Conservation (phyloP, 768 basidiomycete species). For the Amanita inopinata region DNA sequence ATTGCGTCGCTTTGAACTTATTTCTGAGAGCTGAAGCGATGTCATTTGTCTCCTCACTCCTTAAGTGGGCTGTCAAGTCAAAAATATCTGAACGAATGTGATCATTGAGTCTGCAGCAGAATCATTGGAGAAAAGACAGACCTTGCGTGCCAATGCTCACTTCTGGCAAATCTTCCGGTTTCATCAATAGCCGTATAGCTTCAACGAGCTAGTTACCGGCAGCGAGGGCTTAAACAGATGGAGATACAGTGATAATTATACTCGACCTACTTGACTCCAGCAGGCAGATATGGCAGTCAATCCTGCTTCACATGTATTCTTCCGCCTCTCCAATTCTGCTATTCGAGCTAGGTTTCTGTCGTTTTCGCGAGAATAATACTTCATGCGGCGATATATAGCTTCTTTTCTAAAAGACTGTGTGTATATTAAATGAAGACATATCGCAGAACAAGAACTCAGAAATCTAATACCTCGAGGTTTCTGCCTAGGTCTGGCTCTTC, state of each 20-base stretch:
- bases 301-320: conserved; percentile 58
- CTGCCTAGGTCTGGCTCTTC: conserved; percentile 43
- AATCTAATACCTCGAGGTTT: conserved; percentile 53
- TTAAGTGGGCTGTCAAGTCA: conserved; percentile 32
- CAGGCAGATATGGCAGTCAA: conserved; percentile 68
- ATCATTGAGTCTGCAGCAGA: conserved; percentile 3
- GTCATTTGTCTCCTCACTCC: conserved; percentile 26
- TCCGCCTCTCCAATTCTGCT: conserved; percentile 54
- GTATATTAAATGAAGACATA: conserved; percentile 11
- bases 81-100: conserved; percentile 30
- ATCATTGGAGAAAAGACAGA: conserved; percentile 16
- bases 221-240: conserved; percentile 5
- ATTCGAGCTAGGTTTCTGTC: conserved; percentile 54
- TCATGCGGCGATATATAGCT: conserved; percentile 79
- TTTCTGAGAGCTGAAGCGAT: conserved; percentile 38
- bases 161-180: conserved; percentile 38
- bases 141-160: conserved; percentile 33
- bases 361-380: conserved; percentile 68
- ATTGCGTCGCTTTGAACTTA: conserved; percentile 48
- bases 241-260: conserved; percentile 6
- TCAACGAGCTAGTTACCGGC: conserved; percentile 43
- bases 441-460: conserved; percentile 9
- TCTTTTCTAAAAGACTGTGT: conserved; percentile 78
- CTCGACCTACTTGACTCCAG: conserved; percentile 58
- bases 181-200: conserved; percentile 51